Evolutionary conservation across 495 filamentous ascomycete genomes (phyloP).

Genomic region (Rusavskia elegans): DNA sequence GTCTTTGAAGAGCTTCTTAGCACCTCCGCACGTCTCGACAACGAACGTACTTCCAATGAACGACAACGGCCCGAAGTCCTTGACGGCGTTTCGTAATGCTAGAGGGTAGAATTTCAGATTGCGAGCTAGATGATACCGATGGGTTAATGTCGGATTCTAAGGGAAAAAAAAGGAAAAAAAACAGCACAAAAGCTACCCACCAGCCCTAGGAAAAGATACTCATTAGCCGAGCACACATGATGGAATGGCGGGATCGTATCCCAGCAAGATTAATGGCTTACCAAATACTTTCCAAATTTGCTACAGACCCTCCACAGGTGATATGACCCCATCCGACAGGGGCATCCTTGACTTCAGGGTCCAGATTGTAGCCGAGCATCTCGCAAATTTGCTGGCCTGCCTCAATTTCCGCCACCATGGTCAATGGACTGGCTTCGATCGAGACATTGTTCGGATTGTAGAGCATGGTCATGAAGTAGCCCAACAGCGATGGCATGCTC

Average conservation of each 20-base stretch:
- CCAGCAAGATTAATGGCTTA: neutral
- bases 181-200: neutral
- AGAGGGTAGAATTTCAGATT: conserved; percentile 34
- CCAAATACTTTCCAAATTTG: conserved; percentile 32
- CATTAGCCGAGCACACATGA: neutral
- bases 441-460: conserved; percentile 36
- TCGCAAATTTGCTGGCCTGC: conserved; percentile 28
- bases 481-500: conserved; percentile 20
- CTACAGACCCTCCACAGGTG: conserved; percentile 27
- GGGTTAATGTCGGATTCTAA: neutral
- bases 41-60: conserved; percentile 21
- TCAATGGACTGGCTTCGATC: conserved; percentile 27
- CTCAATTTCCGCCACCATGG: conserved; percentile 23
- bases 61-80: conserved; percentile 14
- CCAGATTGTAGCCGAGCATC: conserved; percentile 26
- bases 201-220: neutral
- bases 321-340: conserved; percentile 25
- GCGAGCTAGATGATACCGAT: conserved; percentile 16
- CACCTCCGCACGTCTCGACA: conserved; percentile 20
- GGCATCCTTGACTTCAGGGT: conserved; percentile 6
- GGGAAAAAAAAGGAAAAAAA: too few species aligned
- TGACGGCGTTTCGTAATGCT: conserved; percentile 22
- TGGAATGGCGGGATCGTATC: neutral
- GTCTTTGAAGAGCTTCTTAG: conserved; percentile 18
- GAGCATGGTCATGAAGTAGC: conserved; percentile 31